A percentile compares a stretch with the other conserved stretches of the same genome.
Evolutionary conservation across 1,139 yeast genomes (phyloP).

Genomic region (Debaryomycetaceae sp.): DNA sequence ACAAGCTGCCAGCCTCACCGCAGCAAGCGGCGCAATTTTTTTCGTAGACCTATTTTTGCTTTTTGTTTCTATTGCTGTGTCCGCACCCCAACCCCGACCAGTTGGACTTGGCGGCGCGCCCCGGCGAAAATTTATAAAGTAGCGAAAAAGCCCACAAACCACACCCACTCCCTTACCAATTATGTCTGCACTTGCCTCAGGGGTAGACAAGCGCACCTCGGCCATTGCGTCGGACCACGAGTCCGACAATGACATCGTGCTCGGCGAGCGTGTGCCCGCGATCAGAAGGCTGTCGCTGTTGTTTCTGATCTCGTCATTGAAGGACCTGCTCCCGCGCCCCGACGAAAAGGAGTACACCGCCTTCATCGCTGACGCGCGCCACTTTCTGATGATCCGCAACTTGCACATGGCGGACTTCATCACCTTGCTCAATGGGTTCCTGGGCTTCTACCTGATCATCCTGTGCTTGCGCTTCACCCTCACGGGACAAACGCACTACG

Average conservation of each 20-base stretch:
- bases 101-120: no score
- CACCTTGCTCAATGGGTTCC: conserved; percentile 83
- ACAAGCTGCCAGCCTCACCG: no score
- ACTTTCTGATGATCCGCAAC: conserved; percentile 69
- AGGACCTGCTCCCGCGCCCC: conserved; percentile 49
- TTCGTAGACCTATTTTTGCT: no score
- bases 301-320: conserved; percentile 38
- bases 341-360: conserved; percentile 73
- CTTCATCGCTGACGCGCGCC: conserved; percentile 76
- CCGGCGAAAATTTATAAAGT: no score
- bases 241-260: conserved; percentile 27
- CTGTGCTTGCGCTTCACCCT: conserved; percentile 78
- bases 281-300: conserved; percentile 43
- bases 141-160: no score
- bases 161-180: neutral
- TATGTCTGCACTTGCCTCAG: conserved; percentile 14
- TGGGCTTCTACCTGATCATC: conserved; percentile 85
- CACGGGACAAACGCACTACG: conserved; percentile 63
- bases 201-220: conserved; percentile 16
- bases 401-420: conserved; percentile 95
- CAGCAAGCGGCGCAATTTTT: no score
- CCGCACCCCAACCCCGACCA: no score
- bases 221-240: conserved; percentile 37
- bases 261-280: conserved; percentile 18
- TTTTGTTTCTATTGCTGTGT: no score